Percentiles rank a stretch among this genome's conserved stretches.
These are phyloP conservation scores for Adiantum capillusveneris DNA, from an alignment of 75 land plant genomes.

Conservation along the genomic window DNA sequence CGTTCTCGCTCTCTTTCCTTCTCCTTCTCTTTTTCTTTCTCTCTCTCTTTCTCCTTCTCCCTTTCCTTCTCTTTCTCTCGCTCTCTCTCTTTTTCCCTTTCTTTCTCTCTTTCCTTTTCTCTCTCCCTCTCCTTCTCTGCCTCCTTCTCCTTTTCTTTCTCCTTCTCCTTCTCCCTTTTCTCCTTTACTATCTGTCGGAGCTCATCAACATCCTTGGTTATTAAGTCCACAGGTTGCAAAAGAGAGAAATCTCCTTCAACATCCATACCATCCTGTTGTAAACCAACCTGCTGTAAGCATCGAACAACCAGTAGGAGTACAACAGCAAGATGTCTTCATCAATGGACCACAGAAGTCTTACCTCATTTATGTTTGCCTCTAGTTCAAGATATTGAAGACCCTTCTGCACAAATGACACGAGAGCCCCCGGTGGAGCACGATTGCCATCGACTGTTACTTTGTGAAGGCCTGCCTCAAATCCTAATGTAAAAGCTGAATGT, in stretches of 20 bases:
- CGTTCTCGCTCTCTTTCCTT: conserved; percentile 37
- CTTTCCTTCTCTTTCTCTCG: conserved; percentile 20
- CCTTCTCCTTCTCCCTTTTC: conserved; percentile 67
- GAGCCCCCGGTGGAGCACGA: conserved; percentile 85
- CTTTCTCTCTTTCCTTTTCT: conserved; percentile 42
- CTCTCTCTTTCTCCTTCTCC: conserved; percentile 37
- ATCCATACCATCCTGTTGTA: conserved; percentile 67
- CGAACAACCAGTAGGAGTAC: no score
- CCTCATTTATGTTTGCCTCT: conserved; percentile 84
- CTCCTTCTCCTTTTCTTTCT: conserved; percentile 39
- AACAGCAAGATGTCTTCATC: no score
- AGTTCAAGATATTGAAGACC: conserved; percentile 75
- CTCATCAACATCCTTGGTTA: conserved; percentile 90
- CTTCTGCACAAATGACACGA: conserved; percentile 87
- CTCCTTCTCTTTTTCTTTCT: conserved; percentile 34
- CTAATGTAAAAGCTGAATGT: conserved; percentile 87
- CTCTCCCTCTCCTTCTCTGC: conserved; percentile 34
- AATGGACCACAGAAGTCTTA: conserved; percentile 30
- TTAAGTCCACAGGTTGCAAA: conserved; percentile 81
- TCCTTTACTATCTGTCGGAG: conserved; percentile 71
- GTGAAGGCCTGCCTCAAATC: conserved; percentile 91
- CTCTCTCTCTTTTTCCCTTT: conserved; percentile 32
- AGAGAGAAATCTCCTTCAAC: conserved; percentile 85
- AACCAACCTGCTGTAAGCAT: no score
- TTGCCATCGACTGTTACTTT: conserved; percentile 80